A percentile compares a stretch with the other conserved stretches of the same genome.
These are phyloP conservation scores for Brasilioporus rufonigricans DNA, from an alignment of 768 basidiomycete genomes.

Conservation along the genomic window DNA sequence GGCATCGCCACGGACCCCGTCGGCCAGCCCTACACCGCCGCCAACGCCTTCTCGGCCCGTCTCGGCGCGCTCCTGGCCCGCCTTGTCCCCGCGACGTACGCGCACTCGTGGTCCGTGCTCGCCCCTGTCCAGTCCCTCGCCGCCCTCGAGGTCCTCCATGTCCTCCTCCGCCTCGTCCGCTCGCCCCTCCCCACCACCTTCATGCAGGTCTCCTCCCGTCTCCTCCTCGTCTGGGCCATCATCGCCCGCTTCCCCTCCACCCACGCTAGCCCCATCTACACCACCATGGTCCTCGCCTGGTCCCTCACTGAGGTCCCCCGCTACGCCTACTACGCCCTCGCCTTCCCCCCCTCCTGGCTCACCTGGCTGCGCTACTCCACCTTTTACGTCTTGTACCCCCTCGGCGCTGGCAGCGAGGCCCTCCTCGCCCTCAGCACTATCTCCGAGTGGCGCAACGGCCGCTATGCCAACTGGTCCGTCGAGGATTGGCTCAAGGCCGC, in stretches of 20 bases:
- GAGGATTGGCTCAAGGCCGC: slow-evolving; percentile 56
- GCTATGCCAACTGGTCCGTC: slow-evolving; percentile 46
- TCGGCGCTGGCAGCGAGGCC: slow-evolving; percentile 91
- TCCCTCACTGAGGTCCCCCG: slow-evolving; percentile 88
- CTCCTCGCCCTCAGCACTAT: slow-evolving; percentile 78
- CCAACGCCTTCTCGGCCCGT: slow-evolving; percentile 37
- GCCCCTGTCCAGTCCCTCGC: slow-evolving; percentile 83
- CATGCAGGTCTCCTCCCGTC: slow-evolving; percentile 77
- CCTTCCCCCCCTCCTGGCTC: slow-evolving; percentile 59
- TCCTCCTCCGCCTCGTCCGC: slow-evolving; percentile 73
- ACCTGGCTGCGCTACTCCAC: slow-evolving; percentile 85
- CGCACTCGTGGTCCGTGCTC: slow-evolving; percentile 57
- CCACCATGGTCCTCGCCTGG: slow-evolving; percentile 94
- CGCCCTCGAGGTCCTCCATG: slow-evolving; percentile 80
- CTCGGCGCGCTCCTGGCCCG: slow-evolving; percentile 32
- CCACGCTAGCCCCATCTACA: slow-evolving; percentile 73
- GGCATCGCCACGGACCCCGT: slow-evolving; percentile 33
- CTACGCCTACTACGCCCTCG: slow-evolving; percentile 81
- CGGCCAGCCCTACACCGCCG: slow-evolving; percentile 28
- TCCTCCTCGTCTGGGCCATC: slow-evolving; percentile 87
- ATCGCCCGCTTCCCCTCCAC: slow-evolving; percentile 40
- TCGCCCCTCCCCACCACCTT: slow-evolving; percentile 72
- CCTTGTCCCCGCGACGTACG: slow-evolving; percentile 45
- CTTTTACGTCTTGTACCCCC: slow-evolving; percentile 91
- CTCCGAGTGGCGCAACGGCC: slow-evolving; percentile 45